Percentiles rank a stretch among this genome's conserved stretches.
Conservation (phyloP, 306 rosid genomes). For the Lathyrus oleraceus region DNA sequence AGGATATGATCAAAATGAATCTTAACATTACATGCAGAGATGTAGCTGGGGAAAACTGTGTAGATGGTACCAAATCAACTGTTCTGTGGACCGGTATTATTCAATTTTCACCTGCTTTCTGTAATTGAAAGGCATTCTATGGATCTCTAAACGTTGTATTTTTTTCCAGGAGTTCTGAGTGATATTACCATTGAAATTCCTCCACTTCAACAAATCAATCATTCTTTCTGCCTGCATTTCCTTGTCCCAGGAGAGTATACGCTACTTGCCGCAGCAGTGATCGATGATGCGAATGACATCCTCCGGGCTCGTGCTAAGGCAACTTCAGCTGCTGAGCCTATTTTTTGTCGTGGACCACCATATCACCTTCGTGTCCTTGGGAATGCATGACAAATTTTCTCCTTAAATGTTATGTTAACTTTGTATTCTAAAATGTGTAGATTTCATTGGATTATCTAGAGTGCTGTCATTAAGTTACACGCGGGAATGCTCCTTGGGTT, state of each 20-base stretch:
- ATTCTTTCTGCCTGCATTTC: constrained; percentile 81
- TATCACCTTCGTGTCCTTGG: constrained; percentile 78
- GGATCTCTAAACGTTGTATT: constrained; percentile 18
- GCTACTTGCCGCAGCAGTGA: constrained; percentile 74
- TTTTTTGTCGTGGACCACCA: constrained; percentile 93
- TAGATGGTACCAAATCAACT: constrained; percentile 81
- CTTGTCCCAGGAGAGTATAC: constrained; percentile 95
- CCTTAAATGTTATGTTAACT: constrained; percentile 23
- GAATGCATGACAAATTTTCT: constrained; percentile 43
- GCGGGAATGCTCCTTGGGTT: constrained; percentile 8
- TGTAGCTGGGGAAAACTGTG: constrained; percentile 89
- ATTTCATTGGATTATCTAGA: constrained; percentile 28
- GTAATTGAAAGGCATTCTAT: constrained; percentile 14
- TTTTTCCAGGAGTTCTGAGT: constrained; percentile 65
- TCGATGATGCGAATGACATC: constrained; percentile 76
- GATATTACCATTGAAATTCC: constrained; percentile 80
- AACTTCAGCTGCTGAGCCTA: constrained; percentile 69
- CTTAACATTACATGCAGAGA: constrained; percentile 86
- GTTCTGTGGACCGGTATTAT: constrained; percentile 86
- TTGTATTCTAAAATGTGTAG: constrained; percentile 8
- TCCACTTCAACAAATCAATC: constrained; percentile 70
- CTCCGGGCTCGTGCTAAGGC: constrained; percentile 85
- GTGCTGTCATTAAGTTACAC: constrained; percentile 8
- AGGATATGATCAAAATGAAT: constrained; percentile 77
- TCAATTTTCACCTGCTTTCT: not conserved